These are phyloP conservation scores for Metschnikowia matae DNA, from an alignment of 805 yeast genomes.

Conservation along the genomic window DNA sequence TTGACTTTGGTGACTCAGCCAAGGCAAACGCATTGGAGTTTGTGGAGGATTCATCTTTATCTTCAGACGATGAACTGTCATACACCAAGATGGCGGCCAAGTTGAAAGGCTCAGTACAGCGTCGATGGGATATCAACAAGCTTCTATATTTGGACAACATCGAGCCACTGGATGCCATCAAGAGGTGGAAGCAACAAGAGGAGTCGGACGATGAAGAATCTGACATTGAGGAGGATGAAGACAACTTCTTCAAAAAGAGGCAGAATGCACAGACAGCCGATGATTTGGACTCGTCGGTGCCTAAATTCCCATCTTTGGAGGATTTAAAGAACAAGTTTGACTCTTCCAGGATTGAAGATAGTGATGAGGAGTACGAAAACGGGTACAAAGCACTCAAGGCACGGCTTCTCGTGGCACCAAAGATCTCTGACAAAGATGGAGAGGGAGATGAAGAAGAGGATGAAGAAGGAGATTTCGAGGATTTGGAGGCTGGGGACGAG, in stretches of 20 bases:
- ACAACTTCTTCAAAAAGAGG: constrained; percentile 53
- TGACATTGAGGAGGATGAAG: constrained; percentile 33
- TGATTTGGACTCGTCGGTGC: constrained; percentile 37
- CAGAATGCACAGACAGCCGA: constrained; percentile 23
- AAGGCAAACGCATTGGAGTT: constrained; percentile 33
- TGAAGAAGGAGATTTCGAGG: constrained; percentile 37
- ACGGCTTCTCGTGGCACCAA: constrained; percentile 55
- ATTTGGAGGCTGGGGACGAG: constrained; percentile 25
- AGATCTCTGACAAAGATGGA: constrained; percentile 25
- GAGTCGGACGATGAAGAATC: constrained; percentile 36
- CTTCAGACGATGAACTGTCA: constrained; percentile 37
- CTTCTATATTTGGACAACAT: constrained; percentile 75
- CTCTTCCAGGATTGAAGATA: constrained; percentile 21
- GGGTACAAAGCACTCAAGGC: constrained; percentile 40
- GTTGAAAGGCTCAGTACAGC: constrained; percentile 48
- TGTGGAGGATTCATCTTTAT: constrained; percentile 46
- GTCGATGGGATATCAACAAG: constrained; percentile 77
- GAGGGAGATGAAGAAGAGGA: constrained; percentile 22
- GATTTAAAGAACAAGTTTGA: constrained; percentile 46
- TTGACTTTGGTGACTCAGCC: constrained; percentile 40
- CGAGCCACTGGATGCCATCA: constrained; percentile 66
- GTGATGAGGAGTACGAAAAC: constrained; percentile 38
- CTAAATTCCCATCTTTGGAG: constrained; percentile 38
- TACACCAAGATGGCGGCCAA: constrained; percentile 55
- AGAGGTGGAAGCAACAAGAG: constrained; percentile 63